These are phyloP conservation scores for Pulveroboletus sp. DNA, from an alignment of 768 basidiomycete species.

Conservation along the genomic window DNA sequence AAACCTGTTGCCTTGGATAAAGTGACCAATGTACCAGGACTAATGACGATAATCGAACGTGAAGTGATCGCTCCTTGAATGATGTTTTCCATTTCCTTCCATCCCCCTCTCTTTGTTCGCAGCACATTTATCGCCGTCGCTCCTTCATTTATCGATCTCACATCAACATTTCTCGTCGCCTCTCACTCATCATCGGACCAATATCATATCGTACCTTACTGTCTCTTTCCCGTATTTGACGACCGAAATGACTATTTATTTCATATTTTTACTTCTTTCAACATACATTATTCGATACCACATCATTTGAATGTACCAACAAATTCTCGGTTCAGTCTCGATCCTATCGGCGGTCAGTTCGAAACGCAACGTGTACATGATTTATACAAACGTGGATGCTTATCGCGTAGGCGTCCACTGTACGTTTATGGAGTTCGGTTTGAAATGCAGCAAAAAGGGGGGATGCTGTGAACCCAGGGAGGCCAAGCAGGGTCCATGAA, in stretches of 20 bases:
- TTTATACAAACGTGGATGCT: too few species aligned
- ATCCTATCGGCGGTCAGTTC: too few species aligned
- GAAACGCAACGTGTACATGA: neutral
- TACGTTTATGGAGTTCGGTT: too few species aligned
- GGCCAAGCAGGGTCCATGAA: too few species aligned
- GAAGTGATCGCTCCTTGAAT: conserved; percentile 26
- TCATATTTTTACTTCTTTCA: neutral
- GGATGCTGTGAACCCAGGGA: too few species aligned
- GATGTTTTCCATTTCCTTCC: neutral
- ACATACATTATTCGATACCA: conserved; percentile 2
- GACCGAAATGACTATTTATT: conserved; percentile 4
- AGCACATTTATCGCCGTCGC: neutral
- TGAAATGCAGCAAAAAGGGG: too few species aligned
- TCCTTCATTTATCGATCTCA: conserved; percentile 6
- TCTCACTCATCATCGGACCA: neutral
- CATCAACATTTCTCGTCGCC: neutral
- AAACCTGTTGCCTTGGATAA: conserved; percentile 60
- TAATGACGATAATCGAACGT: conserved; percentile 67
- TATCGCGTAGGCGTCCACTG: too few species aligned
- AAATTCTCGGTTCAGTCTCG: neutral
- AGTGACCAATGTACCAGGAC: conserved; percentile 59
- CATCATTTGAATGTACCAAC: neutral
- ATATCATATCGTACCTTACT: neutral
- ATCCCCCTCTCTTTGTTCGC: neutral
- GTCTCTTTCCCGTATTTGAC: neutral